phyloP scores from a whole-genome alignment of 495 filamentous ascomycete species.

The Pyrenula massariospora region DNA sequence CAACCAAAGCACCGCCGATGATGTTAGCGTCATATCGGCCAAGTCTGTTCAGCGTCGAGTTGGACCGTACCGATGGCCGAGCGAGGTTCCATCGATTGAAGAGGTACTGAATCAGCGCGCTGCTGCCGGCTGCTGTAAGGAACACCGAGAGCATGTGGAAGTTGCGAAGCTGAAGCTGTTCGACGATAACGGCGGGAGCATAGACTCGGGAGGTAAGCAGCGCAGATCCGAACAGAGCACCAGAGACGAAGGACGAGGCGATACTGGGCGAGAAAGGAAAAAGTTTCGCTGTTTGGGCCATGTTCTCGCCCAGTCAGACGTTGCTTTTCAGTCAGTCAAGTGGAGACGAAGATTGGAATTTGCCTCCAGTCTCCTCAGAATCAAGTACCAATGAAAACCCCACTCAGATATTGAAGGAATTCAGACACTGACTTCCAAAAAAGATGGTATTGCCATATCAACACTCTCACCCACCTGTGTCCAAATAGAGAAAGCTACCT shows the following conservation, averaged over 20 bases:
- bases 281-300: too few relatives aligned
- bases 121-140: slow-evolving; percentile 37
- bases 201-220: slow-evolving; percentile 40
- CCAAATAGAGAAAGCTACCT: too few relatives aligned
- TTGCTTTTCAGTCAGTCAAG: too few relatives aligned
- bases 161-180: slow-evolving; percentile 38
- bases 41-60: slow-evolving; percentile 23
- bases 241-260: slow-evolving; percentile 23
- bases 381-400: too few relatives aligned
- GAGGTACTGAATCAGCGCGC: slow-evolving; percentile 33
- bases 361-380: too few relatives aligned
- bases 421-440: too few relatives aligned
- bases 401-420: too few relatives aligned
- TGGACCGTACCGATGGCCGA: slow-evolving; percentile 1
- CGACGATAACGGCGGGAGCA: slow-evolving; percentile 36
- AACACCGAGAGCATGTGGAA: slow-evolving; percentile 50
- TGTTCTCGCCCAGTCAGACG: too few relatives aligned
- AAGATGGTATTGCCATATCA: too few relatives aligned
- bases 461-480: too few relatives aligned
- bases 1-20: slow-evolving; percentile 40
- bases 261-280: not conserved
- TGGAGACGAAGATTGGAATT: too few relatives aligned
- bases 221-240: slow-evolving; percentile 41
- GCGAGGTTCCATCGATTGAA: slow-evolving; percentile 19
- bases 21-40: slow-evolving; percentile 39